Percentiles rank a stretch among this genome's conserved stretches.
Evolutionary conservation across 2,329 filamentous ascomycete genomes (phyloP).

Genomic region (Hypoxylon rubiginosum): DNA sequence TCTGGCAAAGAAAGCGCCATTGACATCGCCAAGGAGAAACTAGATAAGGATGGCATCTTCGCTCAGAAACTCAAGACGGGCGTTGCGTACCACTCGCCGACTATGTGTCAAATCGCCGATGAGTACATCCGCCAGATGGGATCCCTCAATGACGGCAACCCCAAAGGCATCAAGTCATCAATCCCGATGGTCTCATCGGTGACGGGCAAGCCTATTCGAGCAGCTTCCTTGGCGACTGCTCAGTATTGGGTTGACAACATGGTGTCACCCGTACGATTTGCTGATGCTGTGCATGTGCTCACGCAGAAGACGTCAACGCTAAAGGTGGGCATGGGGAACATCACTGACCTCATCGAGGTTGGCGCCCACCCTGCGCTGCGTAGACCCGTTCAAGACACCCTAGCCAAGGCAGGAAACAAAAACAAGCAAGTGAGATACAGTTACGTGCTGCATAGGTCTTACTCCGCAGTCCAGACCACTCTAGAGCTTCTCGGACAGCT

Average conservation of each 20-base stretch:
- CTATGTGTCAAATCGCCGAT: constrained; percentile 44
- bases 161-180: constrained; percentile 20
- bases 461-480: constrained; percentile 39
- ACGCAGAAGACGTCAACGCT: constrained; percentile 39
- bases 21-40: constrained; percentile 44
- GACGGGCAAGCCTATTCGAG: constrained; percentile 33
- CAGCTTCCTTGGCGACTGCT: constrained; percentile 25
- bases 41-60: constrained; percentile 48
- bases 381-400: constrained; percentile 49
- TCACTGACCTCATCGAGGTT: constrained; percentile 51
- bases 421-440: constrained; percentile 43
- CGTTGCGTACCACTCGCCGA: constrained; percentile 49
- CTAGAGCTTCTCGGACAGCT: constrained; percentile 47
- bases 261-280: constrained; percentile 52
- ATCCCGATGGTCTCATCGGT: constrained; percentile 48
- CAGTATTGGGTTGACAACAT: constrained; percentile 56
- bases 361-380: constrained; percentile 50
- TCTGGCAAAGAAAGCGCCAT: constrained; percentile 47
- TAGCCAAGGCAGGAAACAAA: constrained; percentile 36
- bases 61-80: constrained; percentile 51
- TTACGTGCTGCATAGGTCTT: constrained; percentile 38
- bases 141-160: constrained; percentile 40
- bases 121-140: constrained; percentile 46
- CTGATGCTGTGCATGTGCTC: constrained; percentile 45
- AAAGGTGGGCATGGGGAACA: constrained; percentile 44